A percentile compares a stretch with the other conserved stretches of the same genome.
phyloP scores from a whole-genome alignment of 2,329 filamentous ascomycete genomes.

The Blastomyces percursus region DNA sequence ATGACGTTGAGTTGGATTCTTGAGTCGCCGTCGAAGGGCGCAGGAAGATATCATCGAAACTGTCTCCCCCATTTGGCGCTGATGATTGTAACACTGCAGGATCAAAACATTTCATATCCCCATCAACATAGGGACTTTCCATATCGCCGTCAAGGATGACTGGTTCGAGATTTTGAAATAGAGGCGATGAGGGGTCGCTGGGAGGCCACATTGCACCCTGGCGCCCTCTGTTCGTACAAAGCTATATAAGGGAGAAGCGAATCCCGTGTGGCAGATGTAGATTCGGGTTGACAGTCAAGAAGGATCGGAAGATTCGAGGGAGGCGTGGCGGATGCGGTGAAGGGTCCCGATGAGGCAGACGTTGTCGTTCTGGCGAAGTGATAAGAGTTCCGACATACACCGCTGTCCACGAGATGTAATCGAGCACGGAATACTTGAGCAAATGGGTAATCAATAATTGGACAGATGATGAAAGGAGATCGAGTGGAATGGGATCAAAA shows the following conservation, averaged over 20 bases:
- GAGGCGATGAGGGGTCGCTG: conserved; percentile 27
- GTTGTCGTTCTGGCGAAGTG: no score
- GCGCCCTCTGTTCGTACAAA: background rate
- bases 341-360: background rate
- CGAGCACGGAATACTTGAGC: background rate
- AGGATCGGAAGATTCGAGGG: background rate
- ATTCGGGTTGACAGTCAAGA: background rate
- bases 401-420: background rate
- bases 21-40: conserved; percentile 24
- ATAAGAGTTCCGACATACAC: background rate
- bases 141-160: conserved; percentile 35
- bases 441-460: background rate
- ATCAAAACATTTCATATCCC: conserved; percentile 36
- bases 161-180: conserved; percentile 30
- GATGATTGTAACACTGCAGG: conserved; percentile 28
- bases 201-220: conserved; percentile 25
- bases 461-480: background rate
- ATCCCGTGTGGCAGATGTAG: background rate
- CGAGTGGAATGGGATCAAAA: background rate
- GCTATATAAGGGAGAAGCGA: background rate
- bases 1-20: conserved; percentile 20
- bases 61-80: conserved; percentile 27
- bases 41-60: conserved; percentile 35
- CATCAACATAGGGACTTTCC: conserved; percentile 31
- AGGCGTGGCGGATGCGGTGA: background rate